Conservation (phyloP, 768 basidiomycete species). For the Auricularia sp. region DNA sequence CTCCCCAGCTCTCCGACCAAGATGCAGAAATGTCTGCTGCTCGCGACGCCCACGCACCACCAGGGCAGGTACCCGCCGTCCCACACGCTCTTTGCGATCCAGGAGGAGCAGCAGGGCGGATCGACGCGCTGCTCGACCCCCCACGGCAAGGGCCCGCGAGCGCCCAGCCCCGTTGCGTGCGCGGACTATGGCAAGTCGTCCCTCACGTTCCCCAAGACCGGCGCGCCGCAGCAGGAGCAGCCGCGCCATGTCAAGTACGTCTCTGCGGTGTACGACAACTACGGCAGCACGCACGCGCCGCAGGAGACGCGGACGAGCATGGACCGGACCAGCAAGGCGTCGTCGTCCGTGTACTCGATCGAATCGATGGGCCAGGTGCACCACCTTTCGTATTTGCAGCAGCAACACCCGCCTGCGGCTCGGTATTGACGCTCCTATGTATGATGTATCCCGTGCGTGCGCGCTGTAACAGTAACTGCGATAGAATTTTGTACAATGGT, state of each 20-base stretch:
- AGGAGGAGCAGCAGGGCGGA: background rate
- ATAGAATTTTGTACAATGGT: constrained; percentile 5
- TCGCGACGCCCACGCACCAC: background rate
- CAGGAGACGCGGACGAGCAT: background rate
- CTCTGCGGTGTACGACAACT: background rate
- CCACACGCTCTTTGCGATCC: background rate
- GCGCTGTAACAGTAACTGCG: background rate
- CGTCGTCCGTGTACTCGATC: background rate
- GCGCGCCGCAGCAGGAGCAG: background rate
- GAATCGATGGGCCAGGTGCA: constrained; percentile 2
- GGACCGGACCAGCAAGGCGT: background rate
- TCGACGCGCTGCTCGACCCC: background rate
- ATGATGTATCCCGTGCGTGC: background rate
- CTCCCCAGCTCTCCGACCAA: background rate
- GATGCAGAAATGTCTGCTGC: background rate
- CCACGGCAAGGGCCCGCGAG: background rate
- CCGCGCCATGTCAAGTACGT: background rate
- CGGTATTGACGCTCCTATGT: background rate
- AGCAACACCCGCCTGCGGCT: background rate
- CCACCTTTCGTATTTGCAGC: constrained; percentile 1
- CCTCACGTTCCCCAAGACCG: background rate
- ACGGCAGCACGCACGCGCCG: background rate
- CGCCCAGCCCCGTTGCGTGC: background rate
- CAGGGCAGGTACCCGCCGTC: background rate
- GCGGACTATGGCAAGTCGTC: background rate